Base-by-base conservation (phyloP, 1,284 basidiomycete genomes). In the Schizophyllum amplum region DNA sequence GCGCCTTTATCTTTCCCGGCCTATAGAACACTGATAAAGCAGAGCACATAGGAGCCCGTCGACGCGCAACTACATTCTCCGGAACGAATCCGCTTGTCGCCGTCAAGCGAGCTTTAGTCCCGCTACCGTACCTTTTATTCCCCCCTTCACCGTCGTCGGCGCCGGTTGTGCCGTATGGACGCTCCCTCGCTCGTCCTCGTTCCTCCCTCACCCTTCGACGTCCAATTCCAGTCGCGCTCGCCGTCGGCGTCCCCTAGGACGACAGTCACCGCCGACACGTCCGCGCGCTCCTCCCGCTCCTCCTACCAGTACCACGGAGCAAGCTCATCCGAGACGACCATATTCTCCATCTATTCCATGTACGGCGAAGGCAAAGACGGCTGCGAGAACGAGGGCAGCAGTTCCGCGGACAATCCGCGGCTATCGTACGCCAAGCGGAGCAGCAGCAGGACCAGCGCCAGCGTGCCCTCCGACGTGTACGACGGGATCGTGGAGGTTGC, bases 281-380 rank as follows among this genome's bases (percentile, higher is more conserved):
- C 61, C 53, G 33, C 33, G 33, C 42, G 53, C 7, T 4, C 59
- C 65, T 60, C 67, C 67, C 24, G 64, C 64, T 24, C 61, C 64
- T 54, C 61, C 61, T 55, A 63, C 67, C 24, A 52, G 25, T 49
- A 58, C 20, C 63, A 64, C 60, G 59, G 61, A 26, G 70, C 72
- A 46, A 64, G 65, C 22, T 74, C 74, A 5, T 75, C 75, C 57
- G 85, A 86, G 63, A 80, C 83, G 42, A 82, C 86, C 7, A 86
- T 89, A 63, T 82, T 86, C 67, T 84, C 86, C 57, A 90, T 90
- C 57, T 90, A 88, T 68, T 88, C 85, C 53, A 90, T 90, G 87
- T 90, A 90, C 68, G 78, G 78, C 51, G 78, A 80, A 64, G 74
- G 77, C 47, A 71, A 62, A 64, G 56, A 54, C 47, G 57, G 65